These are phyloP conservation scores for Exophiala spinifera DNA, from an alignment of 2,329 filamentous ascomycete species.

Conservation along the genomic window DNA sequence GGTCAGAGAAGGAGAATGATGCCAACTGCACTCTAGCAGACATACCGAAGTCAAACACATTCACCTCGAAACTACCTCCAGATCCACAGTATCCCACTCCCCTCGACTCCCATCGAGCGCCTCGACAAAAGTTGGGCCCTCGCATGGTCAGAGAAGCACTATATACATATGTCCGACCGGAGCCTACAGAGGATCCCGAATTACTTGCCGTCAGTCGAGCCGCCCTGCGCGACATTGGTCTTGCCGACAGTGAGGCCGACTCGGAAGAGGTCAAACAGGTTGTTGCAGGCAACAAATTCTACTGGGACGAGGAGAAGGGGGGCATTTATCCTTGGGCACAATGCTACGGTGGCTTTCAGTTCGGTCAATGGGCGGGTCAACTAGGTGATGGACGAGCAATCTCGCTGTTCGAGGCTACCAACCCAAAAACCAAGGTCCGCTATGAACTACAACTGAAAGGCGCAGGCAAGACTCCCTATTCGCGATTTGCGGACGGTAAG, in stretches of 20 bases:
- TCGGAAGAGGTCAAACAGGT: conserved; percentile 72
- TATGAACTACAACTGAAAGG: conserved; percentile 96
- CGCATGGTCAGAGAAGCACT: conserved; percentile 79
- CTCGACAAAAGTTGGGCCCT: conserved; percentile 71
- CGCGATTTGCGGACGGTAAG: conserved; percentile 91
- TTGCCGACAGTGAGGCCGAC: conserved; percentile 64
- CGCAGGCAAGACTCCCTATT: conserved; percentile 89
- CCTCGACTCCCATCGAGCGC: conserved; percentile 73
- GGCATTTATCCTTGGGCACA: conserved; percentile 98
- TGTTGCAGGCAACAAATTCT: conserved; percentile 77
- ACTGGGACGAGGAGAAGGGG: conserved; percentile 68
- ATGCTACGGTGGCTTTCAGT: conserved; percentile 74
- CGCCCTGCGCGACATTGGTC: conserved; percentile 77
- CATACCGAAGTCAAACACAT: conserved; percentile 62
- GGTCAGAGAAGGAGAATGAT: not conserved
- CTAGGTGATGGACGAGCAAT: conserved; percentile 93
- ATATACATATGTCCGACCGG: conserved; percentile 88
- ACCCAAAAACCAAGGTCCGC: conserved; percentile 64
- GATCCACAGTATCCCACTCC: conserved; percentile 79
- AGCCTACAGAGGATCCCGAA: conserved; percentile 67
- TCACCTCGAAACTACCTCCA: conserved; percentile 66
- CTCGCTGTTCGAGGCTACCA: conserved; percentile 85
- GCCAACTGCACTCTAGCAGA: conserved; percentile 38
- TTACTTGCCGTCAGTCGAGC: conserved; percentile 75
- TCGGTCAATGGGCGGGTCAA: conserved; percentile 90